Evolutionary conservation across 257 asterid species (phyloP).

Genomic region (Fraxinus quadrangulata): DNA sequence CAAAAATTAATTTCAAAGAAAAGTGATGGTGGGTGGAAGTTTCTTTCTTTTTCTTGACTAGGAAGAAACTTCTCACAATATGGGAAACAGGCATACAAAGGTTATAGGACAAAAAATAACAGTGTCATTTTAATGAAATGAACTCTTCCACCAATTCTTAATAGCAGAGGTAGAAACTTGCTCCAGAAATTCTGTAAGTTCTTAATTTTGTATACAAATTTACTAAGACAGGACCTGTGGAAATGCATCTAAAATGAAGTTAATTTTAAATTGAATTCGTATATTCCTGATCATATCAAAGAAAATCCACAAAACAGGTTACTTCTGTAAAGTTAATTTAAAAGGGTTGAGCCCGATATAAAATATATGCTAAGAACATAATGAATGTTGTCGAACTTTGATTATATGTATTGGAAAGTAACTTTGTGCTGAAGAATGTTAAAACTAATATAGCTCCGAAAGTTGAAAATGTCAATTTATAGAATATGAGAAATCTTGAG

Average conservation of each 20-base stretch:
- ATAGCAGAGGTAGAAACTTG: no score
- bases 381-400: neutral
- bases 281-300: neutral
- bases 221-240: neutral
- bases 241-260: no score
- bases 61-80: constrained; percentile 7
- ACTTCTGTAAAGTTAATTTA: neutral
- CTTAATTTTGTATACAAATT: no score
- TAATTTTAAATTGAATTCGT: neutral
- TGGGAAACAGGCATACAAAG: neutral
- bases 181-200: no score
- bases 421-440: neutral
- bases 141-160: no score
- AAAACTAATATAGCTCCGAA: neutral
- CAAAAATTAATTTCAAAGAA: neutral
- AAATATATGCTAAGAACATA: neutral
- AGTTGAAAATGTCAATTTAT: neutral
- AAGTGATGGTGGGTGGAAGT: neutral
- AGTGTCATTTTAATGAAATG: no score
- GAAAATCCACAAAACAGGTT: neutral
- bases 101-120: no score
- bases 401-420: neutral
- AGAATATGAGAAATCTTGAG: neutral
- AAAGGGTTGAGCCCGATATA: neutral
- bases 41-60: neutral